Percentiles rank a stretch among this genome's conserved stretches.
Evolutionary conservation across 305 asterid species (phyloP).

Genomic region (Nicotiana rustica): DNA sequence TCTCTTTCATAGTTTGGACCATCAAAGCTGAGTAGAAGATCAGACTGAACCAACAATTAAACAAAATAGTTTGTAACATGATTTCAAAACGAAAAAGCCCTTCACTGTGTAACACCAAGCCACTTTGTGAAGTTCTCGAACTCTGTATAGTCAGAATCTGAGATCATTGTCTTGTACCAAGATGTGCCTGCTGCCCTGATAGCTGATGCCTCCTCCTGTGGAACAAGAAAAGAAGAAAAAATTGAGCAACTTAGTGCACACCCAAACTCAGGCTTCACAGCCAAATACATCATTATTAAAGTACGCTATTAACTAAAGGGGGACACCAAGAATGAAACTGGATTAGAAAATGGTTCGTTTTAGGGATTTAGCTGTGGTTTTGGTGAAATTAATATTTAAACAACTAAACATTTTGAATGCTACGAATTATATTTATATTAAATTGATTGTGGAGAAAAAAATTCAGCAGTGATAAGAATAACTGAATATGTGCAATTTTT

Average conservation of each 20-base stretch:
- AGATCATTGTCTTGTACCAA: constrained; percentile 94
- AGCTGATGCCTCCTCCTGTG: constrained; percentile 81
- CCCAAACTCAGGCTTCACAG: background rate
- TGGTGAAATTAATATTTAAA: background rate
- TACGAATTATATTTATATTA: too few relatives aligned
- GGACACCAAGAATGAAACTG: background rate
- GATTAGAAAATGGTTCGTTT: background rate
- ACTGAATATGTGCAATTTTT: background rate
- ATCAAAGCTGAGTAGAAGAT: background rate
- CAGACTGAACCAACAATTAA: background rate
- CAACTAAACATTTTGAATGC: background rate
- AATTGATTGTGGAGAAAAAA: background rate
- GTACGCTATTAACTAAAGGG: background rate
- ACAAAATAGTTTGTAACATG: constrained; percentile 21
- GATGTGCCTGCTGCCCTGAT: constrained; percentile 65
- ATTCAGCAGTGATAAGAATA: background rate
- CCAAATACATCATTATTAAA: background rate
- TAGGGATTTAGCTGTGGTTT: background rate
- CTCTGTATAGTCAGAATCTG: constrained; percentile 81
- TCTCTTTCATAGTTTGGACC: constrained; percentile 14
- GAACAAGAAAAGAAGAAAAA: background rate
- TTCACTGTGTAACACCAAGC: constrained; percentile 78
- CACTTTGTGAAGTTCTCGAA: constrained; percentile 88
- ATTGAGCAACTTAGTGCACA: background rate
- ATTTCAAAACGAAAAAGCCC: background rate